Base-by-base conservation (phyloP, 177 flowering plant genomes). In the Telopea speciosissima region DNA sequence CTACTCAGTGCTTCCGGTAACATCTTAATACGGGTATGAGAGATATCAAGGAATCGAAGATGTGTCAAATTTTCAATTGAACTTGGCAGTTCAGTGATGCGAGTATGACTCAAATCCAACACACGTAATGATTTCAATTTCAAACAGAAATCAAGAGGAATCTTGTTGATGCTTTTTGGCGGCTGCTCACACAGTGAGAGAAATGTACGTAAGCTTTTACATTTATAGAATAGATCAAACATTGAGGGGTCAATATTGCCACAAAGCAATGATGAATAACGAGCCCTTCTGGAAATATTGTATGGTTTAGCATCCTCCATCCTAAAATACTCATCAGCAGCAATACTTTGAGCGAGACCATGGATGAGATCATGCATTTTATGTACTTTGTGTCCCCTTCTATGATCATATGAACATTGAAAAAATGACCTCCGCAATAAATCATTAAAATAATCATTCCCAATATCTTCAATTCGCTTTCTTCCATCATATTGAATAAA, bases 341-440 rank as follows among this genome's bases (percentile, higher is more conserved):
- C 49, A 44, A 44, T 44, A 13, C 49, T 44, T 44, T 44, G 49
- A 44, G 49, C 49, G 7, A 44, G 49, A 44, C 49, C 49, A 44
- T 44, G 49, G 49, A 44, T 44, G 49, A 44, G 11, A 44, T 44
- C 49, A 13, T 44, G 49, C 49, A 44, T 44, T 13, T 3, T 44
- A 13, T 44, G 14, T 44, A 44, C 14, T 44, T 28, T 4, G 2
- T 28, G 49, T 3, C 14, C 14, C 7, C 14, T 44, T 13, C 49
- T 44, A 44, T 9, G 14, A 44, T 44, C 14, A 44, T 44, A 44
- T 44, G 49, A 44, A 44, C 63, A 68, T 33, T 74, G 62, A 63
- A 80, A 71, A 33, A 80, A 73, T 14, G 71, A 75, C 33, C 67
- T 62, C 67, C 71, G 58, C 33, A 80, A 3, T 19, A 78, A 28